Evolutionary conservation across 129 eudicot species (phyloP), one percentile per base, ranked within the genome.

Genomic region (Artemisia annua): DNA sequence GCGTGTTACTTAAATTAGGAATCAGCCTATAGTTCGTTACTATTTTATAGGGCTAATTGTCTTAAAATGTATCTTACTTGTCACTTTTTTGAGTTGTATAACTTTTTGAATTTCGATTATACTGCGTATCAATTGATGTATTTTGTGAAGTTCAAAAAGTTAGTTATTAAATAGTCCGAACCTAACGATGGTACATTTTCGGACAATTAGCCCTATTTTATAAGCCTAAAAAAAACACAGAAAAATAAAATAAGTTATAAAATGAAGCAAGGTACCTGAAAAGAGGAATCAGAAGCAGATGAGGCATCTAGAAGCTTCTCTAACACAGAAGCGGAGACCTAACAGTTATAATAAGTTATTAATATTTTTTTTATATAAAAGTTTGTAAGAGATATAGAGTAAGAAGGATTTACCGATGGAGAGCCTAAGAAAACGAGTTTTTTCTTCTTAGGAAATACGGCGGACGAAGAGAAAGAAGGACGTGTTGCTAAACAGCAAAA

Each of bases 311-410:
- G 77, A 68, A 92, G 89, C 39, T 85, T 81, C 65, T 92, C 96
- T 53, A 92, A 89, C 75, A 92, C 97, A 57, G 90, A 84, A 72
- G 93, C 92, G 66, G 97, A 76, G 5, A 91, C 92, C 97, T 91
- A 79, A 78, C 14, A 22, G 0, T 18, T 17, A 3, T 5, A 59
- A 24, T 72, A 22, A 24, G 24, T 20, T 20, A 24, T 24, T 24
- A 24, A 2, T 24, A 24, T 24, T n/a, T n/a, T n/a, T n/a, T 24
- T 1, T 24, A 24, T 24, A 32, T 32, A 14, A 12, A 43, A 62
- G 4, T 63, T 39, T 20, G 30, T 12, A 46, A 11, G 20, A 32
- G 43, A 74, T 8, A 59, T 14, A 7, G 80, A 3, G 30, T 70
- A 24, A 24, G 24, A 19, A 57, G 43, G 56, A n/a, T 51, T 51